phyloP scores from a whole-genome alignment of 495 filamentous ascomycete species.

The Aspergillus campestris region DNA sequence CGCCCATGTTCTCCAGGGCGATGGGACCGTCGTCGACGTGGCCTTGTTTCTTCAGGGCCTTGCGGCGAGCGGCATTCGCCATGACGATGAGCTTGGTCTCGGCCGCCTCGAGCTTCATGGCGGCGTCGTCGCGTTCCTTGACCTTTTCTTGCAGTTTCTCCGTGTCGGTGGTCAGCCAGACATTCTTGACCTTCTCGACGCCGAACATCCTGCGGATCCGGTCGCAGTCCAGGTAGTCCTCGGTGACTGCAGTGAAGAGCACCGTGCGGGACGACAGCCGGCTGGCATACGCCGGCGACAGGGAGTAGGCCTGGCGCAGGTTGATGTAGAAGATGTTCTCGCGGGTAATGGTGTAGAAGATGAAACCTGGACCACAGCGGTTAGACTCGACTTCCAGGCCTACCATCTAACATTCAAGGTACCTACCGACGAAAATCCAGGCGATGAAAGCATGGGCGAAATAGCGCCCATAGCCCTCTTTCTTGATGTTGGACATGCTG shows the following conservation, averaged over 20 bases:
- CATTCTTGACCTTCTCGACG: conserved; percentile 58
- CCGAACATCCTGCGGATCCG: conserved; percentile 76
- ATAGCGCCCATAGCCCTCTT: conserved; percentile 48
- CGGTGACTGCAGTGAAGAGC: conserved; percentile 80
- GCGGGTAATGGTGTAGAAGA: conserved; percentile 82
- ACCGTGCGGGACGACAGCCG: conserved; percentile 92
- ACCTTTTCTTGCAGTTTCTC: conserved; percentile 78
- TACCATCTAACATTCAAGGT: neutral
- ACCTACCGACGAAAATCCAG: conserved; percentile 65
- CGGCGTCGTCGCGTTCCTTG: conserved; percentile 72
- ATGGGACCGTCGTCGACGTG: conserved; percentile 34
- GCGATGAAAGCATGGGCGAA: conserved; percentile 70
- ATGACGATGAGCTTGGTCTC: conserved; percentile 80
- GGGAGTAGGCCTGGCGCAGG: conserved; percentile 85
- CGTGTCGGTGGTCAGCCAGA: conserved; percentile 81
- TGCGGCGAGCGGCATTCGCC: conserved; percentile 70
- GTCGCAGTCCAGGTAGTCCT: conserved; percentile 60
- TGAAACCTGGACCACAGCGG: conserved; percentile 43
- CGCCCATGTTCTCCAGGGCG: conserved; percentile 28
- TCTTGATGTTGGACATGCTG: conserved; percentile 60
- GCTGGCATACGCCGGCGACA: conserved; percentile 78
- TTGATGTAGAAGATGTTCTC: conserved; percentile 95
- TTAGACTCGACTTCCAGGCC: conserved; percentile 1
- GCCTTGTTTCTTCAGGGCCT: conserved; percentile 63
- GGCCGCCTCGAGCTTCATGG: conserved; percentile 78